Conservation (phyloP, 1,139 yeast genomes). For the Hansenula sp. region DNA sequence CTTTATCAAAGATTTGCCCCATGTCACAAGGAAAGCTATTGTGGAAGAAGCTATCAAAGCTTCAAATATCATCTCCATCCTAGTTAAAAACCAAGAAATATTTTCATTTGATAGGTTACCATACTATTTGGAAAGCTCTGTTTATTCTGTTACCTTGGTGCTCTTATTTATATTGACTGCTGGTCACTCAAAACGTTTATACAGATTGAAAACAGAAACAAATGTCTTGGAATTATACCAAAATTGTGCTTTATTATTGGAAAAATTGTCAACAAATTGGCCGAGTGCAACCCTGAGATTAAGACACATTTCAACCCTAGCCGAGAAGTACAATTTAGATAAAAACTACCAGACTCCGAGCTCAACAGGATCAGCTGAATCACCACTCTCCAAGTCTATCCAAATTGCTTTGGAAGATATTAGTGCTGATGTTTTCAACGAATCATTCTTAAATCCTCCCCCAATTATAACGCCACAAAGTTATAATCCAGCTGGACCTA, state of each 20-base stretch:
- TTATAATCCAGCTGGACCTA: no score
- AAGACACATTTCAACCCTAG: neutral
- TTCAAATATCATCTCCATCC: constrained; percentile 3
- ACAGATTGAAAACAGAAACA: neutral
- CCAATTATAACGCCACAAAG: no score
- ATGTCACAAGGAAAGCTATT: constrained; percentile 10
- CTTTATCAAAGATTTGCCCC: constrained; percentile 11
- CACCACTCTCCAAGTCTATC: neutral
- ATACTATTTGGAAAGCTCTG: constrained; percentile 1
- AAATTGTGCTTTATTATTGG: neutral
- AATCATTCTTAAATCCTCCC: neutral
- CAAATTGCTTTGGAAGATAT: neutral
- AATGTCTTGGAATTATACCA: neutral
- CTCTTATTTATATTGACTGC: constrained; percentile 4
- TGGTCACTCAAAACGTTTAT: neutral
- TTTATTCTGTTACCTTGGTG: constrained; percentile 5
- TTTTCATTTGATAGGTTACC: constrained; percentile 6
- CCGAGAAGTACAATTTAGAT: neutral
- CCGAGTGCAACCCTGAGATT: constrained; percentile 1
- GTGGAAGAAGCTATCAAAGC: constrained; percentile 15
- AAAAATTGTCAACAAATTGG: constrained; percentile 3
- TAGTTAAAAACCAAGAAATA: neutral
- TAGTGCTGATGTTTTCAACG: neutral
- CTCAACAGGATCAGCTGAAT: neutral
- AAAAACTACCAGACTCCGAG: neutral